Percentiles rank a stretch among this genome's conserved stretches.
phyloP scores from a whole-genome alignment of 768 basidiomycete genomes.

The Lentinula guzmanii region DNA sequence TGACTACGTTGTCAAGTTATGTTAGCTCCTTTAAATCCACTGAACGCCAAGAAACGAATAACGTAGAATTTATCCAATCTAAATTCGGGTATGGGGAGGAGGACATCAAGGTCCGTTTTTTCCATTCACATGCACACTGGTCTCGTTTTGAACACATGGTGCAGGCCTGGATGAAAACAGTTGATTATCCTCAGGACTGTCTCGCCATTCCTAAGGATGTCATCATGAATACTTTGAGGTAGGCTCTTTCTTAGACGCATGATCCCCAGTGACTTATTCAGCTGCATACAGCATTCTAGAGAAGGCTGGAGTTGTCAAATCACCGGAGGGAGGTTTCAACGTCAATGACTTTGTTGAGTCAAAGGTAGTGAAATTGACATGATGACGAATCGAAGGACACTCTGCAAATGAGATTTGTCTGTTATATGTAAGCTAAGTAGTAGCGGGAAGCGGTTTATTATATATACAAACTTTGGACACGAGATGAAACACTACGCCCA shows the following conservation, averaged over 20 bases:
- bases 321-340: constrained; percentile 48
- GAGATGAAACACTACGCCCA: neutral
- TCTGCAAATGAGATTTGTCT: too few relatives aligned
- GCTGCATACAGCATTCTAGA: constrained; percentile 50
- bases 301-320: constrained; percentile 69
- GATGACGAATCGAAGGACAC: constrained; percentile 7
- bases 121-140: neutral
- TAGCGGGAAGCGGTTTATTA: too few relatives aligned
- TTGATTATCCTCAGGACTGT: constrained; percentile 68
- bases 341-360: constrained; percentile 52
- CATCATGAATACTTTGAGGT: constrained; percentile 67
- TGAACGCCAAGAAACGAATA: constrained; percentile 47
- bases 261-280: neutral
- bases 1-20: constrained; percentile 55
- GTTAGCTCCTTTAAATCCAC: constrained; percentile 61
- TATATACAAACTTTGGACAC: neutral
- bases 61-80: constrained; percentile 70
- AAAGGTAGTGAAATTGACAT: constrained; percentile 46
- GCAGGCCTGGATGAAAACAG: constrained; percentile 82
- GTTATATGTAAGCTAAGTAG: too few relatives aligned
- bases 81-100: constrained; percentile 78
- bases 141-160: neutral
- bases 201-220: constrained; percentile 56
- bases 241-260: constrained; percentile 15
- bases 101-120: constrained; percentile 61